Percentiles rank a stretch among this genome's conserved stretches.
phyloP scores from a whole-genome alignment of 2,329 filamentous ascomycete genomes.

The Malbranchea cinnamomea region DNA sequence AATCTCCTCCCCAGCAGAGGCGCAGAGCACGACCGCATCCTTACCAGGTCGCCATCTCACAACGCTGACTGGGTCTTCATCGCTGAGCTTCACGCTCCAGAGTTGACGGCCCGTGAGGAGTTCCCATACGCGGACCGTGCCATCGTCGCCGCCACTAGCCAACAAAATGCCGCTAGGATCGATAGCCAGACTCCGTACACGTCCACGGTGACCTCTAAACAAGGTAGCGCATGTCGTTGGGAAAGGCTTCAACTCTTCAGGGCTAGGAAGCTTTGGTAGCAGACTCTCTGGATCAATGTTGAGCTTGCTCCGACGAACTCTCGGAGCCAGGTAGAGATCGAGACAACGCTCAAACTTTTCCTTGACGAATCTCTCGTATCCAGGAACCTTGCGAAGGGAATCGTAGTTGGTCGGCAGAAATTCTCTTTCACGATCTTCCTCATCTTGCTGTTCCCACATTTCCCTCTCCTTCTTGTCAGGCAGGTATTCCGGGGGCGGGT shows the following conservation, averaged over 20 bases:
- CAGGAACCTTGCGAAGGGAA: slow-evolving; percentile 79
- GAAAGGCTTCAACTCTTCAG: slow-evolving; percentile 88
- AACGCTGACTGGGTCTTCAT: slow-evolving; percentile 64
- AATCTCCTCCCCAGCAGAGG: slow-evolving; percentile 69
- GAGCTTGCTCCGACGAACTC: slow-evolving; percentile 80
- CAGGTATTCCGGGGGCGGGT: slow-evolving; percentile 86
- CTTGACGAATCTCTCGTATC: slow-evolving; percentile 78
- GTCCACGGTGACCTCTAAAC: slow-evolving; percentile 75
- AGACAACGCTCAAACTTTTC: slow-evolving; percentile 92
- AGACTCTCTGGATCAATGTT: slow-evolving; percentile 93
- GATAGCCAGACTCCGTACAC: slow-evolving; percentile 69
- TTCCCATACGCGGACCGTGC: slow-evolving; percentile 82
- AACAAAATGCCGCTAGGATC: slow-evolving; percentile 76
- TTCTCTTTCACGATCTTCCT: slow-evolving; percentile 80
- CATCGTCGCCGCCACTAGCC: slow-evolving; percentile 88
- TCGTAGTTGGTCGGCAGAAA: slow-evolving; percentile 73
- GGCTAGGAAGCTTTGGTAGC: slow-evolving; percentile 80
- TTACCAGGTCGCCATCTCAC: slow-evolving; percentile 81
- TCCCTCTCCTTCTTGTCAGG: slow-evolving; percentile 72
- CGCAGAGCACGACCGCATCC: slow-evolving; percentile 68
- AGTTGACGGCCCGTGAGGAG: slow-evolving; percentile 72
- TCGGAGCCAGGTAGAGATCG: slow-evolving; percentile 86
- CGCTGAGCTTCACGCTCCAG: slow-evolving; percentile 67
- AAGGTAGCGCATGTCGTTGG: slow-evolving; percentile 78
- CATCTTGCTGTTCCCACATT: slow-evolving; percentile 67